Evolutionary conservation across 768 basidiomycete genomes (phyloP).

Genomic region (Tulasnella sp.): DNA sequence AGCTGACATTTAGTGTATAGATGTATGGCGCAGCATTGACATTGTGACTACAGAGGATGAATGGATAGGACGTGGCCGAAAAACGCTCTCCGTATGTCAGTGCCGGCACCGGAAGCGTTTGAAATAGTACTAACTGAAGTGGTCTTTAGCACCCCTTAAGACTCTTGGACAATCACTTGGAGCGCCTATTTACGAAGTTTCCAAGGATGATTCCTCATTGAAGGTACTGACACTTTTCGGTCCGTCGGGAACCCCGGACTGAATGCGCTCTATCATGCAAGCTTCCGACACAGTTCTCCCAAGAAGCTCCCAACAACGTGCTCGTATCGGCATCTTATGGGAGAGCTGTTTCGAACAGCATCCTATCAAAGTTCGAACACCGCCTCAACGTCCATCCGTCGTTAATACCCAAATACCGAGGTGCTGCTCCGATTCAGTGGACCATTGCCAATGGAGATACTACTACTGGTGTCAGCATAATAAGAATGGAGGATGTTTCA

Average conservation of each 20-base stretch:
- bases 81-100: slow-evolving; percentile 61
- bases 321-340: slow-evolving; percentile 91
- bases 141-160: slow-evolving; percentile 68
- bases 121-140: not conserved
- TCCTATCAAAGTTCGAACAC: slow-evolving; percentile 67
- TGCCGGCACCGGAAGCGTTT: not conserved
- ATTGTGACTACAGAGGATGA: slow-evolving; percentile 76
- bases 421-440: slow-evolving; percentile 88
- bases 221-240: slow-evolving; percentile 57
- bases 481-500: slow-evolving; percentile 66
- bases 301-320: slow-evolving; percentile 52
- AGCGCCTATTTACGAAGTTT: slow-evolving; percentile 64
- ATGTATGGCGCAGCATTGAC: slow-evolving; percentile 71
- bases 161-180: slow-evolving; percentile 56
- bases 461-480: slow-evolving; percentile 79
- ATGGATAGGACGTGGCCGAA: slow-evolving; percentile 63
- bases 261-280: slow-evolving; percentile 42
- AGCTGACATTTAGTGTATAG: slow-evolving; percentile 48
- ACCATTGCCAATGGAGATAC: slow-evolving; percentile 67
- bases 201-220: slow-evolving; percentile 62
- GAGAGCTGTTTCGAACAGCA: slow-evolving; percentile 68
- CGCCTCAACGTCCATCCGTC: slow-evolving; percentile 91
- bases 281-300: slow-evolving; percentile 50
- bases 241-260: not conserved
- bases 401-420: slow-evolving; percentile 82